Evolutionary conservation across 169 alveolate genomes (phyloP), one percentile per base, ranked within the genome.

Genomic region (Neospora caninum): DNA sequence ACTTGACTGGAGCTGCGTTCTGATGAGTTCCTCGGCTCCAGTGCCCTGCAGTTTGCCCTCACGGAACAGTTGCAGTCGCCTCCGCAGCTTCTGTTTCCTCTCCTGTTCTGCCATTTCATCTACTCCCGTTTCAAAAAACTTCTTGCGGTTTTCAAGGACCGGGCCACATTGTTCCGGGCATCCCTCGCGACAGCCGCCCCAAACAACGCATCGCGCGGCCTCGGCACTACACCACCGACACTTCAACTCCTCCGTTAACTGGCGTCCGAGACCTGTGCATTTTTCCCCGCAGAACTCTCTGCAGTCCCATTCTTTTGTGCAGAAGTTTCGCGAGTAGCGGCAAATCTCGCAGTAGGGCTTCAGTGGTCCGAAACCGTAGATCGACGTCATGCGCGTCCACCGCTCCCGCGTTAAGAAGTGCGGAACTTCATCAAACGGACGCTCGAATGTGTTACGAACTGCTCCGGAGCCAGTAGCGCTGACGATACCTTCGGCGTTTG

Each of bases 181-280:
- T 9, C 43, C 84, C 43, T 36, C 43, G 25, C 25, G 45, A 22
- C 84, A 73, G 38, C 84, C 84, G 39, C n/a, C 25, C 84, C 84
- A 73, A 10, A 36, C 84, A 9, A 73, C 84, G 42, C 84, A 73
- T 6, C 84, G 84, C 31, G 39, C 84, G 42, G 45, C 49, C 13
- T 73, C 84, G 4, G 84, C 84, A 10, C 49, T 43, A 73, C 84
- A 73, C 84, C 84, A 73, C 49, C 27, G 18, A n/a, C 84, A 73
- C 84, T 73, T 73, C 43, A 34, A 36, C 43, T 22, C 49, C 31
- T 36, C 43, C 42, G 84, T 73, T 13, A 73, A 43, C 18, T 31
- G 9, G 45, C 7, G 16, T 9, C 84, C 84, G 39, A 73, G 42
- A 18, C 84, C 84, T 13, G n/a, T n/a, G n/a, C 84, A 73, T 6